Base-by-base conservation (phyloP, 768 basidiomycete species). In the Sporobolomyces phaffii region DNA sequence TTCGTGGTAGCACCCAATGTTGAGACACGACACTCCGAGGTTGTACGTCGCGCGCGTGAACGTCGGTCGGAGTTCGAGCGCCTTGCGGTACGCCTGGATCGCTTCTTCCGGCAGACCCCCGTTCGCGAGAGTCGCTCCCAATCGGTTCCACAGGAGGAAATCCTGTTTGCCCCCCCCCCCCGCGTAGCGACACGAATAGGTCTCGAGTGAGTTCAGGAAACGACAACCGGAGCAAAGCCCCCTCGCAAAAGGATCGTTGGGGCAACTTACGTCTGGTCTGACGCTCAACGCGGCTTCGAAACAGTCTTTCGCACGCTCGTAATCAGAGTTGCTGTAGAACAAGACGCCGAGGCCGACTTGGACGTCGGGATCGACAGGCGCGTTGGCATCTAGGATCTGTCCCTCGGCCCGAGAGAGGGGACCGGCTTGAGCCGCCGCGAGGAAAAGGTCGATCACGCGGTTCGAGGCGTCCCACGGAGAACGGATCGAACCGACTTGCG, bases 1-100 rank as follows among this genome's bases (percentile, higher is more conserved):
- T 79, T 99, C 96, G 75, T 89, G 87, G 77, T 89, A 84, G 13
- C 91, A 91, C 13, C 92, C 93, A 57, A 98, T 94, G 76, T 99
- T 99, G 67, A 99, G 78, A 75, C 94, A 99, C 26, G 93, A 92
- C 31, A 99, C 96, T 48, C 93, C 96, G 40, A 99, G 90, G 74
- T 99, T 99, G 76, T 94, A 97, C 28, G 97, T 90, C 14, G 93
- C 96, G 15, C 96, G 86, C 1, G 96, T 98, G 77, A 96, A 99
- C 0, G 91, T 93, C 31, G 96, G 96, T 43, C 91, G 84, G 51
- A 97, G 80, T 74, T 85, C 86, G 29, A 99, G 82, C 0, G 96
- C 96, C 76, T 92, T 86, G 65, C 89, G 83, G 77, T 99, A 76
- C 9, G 80, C 80, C 54, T 77, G 75, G 64, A 81, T 80, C 20